Evolutionary conservation across 2,329 filamentous ascomycete species (phyloP).

Genomic region (Aspergillus aculeatus): DNA sequence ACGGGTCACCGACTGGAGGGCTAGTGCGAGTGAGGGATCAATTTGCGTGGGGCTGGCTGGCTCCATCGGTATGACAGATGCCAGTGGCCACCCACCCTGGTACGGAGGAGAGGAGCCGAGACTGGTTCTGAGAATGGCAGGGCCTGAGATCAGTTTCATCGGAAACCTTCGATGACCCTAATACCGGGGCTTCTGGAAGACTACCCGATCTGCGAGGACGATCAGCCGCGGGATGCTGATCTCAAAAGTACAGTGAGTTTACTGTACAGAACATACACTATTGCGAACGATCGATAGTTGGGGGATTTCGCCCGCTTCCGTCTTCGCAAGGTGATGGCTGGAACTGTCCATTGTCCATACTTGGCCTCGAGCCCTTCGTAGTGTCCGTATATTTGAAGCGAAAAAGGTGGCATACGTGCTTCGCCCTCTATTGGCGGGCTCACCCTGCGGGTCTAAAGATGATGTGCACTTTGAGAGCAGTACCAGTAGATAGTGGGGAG

Average conservation of each 20-base stretch:
- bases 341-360: too few species aligned
- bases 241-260: not conserved
- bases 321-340: too few species aligned
- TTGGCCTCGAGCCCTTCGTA: too few species aligned
- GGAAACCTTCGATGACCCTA: not conserved
- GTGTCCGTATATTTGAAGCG: too few species aligned
- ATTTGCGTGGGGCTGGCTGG: not conserved
- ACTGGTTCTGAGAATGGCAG: not conserved
- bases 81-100: not conserved
- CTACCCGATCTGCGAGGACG: not conserved
- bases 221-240: not conserved
- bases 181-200: not conserved
- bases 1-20: not conserved
- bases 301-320: too few species aligned
- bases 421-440: too few species aligned
- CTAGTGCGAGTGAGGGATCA: not conserved
- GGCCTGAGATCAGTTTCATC: not conserved
- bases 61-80: not conserved
- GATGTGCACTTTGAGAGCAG: too few species aligned
- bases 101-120: not conserved
- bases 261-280: too few species aligned
- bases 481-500: too few species aligned
- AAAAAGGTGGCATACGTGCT: too few species aligned
- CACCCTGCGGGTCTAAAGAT: too few species aligned
- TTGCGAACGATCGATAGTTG: too few species aligned